Evolutionary conservation across 176 grass and related monocot species (phyloP), one percentile per base, ranked within the genome.

Genomic region (Ampelocalamus luodianensis): DNA sequence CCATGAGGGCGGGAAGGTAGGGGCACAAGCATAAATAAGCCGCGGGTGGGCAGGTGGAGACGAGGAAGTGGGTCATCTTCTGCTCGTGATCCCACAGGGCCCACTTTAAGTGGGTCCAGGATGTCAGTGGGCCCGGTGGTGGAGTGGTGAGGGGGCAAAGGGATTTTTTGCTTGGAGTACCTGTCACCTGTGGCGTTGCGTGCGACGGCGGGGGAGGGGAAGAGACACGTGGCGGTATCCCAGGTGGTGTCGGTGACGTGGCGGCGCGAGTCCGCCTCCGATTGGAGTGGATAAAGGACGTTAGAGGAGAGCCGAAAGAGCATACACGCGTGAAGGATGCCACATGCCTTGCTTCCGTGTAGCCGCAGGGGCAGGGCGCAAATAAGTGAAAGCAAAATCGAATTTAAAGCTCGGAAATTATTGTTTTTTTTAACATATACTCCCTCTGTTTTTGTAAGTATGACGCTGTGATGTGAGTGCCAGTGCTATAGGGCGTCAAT

Each of bases 1-100:
- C 88, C 88, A 90, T 90, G 62, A 38, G 74, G 34, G 74, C 66
- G 80, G 76, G 40, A 61, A 74, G 76, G 78, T 6, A 43, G 73
- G 36, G 16, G 22, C 12, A 20, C 39, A 74, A 22, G 3, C 4
- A 49, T 74, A 73, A 79, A 49, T 23, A 58, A 9, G 2, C 18
- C 50, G 51, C 75, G 42, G 50, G 66, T 62, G 68, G 59, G 4
- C 1, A 16, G 72, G 12, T 40, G 43, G 36, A 23, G 71, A 50
- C 46, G 27, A 44, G 40, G 82, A 68, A 34, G 39, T 73, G 68
- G 32, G 17, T 14, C 14, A 1, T 62, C 71, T 87, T 68, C 18
- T 8, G 6, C 22, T 5, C 9, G n/a, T 8, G 6, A 13, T 11
- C 3, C 9, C 0, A 3, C 3, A 42, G 77, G 84, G 1, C 55